Base-by-base conservation (phyloP, 805 yeast species). In the Blastobotrys muscicola region DNA sequence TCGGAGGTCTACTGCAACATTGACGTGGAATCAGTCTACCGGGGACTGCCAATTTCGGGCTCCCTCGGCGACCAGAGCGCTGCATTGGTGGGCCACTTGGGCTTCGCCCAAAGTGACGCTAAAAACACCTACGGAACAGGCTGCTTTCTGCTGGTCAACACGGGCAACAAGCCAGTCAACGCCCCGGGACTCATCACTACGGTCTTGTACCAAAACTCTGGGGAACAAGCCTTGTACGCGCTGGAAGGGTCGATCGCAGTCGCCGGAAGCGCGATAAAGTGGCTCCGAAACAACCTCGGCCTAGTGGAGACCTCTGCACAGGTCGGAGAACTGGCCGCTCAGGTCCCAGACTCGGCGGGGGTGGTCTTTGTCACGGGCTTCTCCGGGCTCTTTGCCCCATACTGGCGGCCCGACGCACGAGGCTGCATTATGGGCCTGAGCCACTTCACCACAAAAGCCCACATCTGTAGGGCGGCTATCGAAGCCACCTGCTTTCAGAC, bases 91-190 rank as follows among this genome's bases (percentile, higher is more conserved):
- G 97, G 97, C 32, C 96, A 89, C 64, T 65, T 85, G 63, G 95
- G 95, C 1, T 76, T 86, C 55, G 71, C 75, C 50, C 72, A 76
- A 36, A 96, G 96, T 44, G 78, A 82, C 37, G 95, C 95, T 37
- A 89, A 89, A 65, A 86, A 95, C 71, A 89, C 97, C 8, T 89
- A 87, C 58, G 97, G 97, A 50, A 89, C 97, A 1, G 97, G 97
- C 49, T 85, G 95, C 61, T 89, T 89, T 70, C 65, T 89, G 49
- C 70, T 90, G 50, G 85, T 82, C 71, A 89, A 89, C 65, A 84
- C 95, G 1, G 97, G 97, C 46, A 63, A 68, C 37, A 64, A 70
- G 41, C 82, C 85, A 46, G 72, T 86, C 56, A 72, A 81, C 31
- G 78, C 89, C 30, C 79, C 83, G 58, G 97, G 96, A 39, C 79